These are phyloP conservation scores for Xylaria sp. DNA, from an alignment of 2,329 filamentous ascomycete species.

Conservation along the genomic window DNA sequence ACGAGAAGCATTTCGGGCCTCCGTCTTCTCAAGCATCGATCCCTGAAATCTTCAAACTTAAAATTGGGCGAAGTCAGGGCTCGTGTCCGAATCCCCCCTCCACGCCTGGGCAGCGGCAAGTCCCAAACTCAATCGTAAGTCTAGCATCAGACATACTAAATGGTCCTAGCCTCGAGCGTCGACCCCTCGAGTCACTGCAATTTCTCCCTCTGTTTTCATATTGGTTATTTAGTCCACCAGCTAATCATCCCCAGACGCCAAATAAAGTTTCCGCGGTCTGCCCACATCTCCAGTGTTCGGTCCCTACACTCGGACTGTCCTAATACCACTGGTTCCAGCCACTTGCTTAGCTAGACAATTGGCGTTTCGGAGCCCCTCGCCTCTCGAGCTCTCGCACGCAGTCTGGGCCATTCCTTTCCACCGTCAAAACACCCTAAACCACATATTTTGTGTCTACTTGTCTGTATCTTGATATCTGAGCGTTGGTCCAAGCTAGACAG, in stretches of 20 bases:
- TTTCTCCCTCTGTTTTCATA: conserved; percentile 2
- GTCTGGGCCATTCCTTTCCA: background rate
- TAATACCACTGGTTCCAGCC: background rate
- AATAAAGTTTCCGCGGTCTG: conserved; percentile 19
- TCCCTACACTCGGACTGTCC: background rate
- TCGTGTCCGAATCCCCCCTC: conserved; percentile 1
- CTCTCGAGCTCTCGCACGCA: background rate
- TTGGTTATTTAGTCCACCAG: conserved; percentile 7
- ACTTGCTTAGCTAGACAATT: background rate
- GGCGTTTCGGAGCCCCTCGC: background rate
- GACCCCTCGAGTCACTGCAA: conserved; percentile 2
- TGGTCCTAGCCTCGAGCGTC: background rate
- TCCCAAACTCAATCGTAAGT: conserved; percentile 32
- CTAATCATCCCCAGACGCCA: conserved; percentile 13
- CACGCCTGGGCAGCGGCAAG: conserved; percentile 13
- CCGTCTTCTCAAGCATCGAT: background rate
- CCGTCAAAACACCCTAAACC: background rate
- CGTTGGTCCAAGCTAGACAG: background rate
- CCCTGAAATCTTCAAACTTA: background rate
- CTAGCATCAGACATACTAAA: conserved; percentile 9
- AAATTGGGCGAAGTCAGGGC: conserved; percentile 1
- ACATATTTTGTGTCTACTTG: background rate
- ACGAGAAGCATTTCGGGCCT: background rate
- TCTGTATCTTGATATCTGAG: background rate
- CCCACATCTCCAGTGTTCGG: conserved; percentile 2